A percentile compares a stretch with the other conserved stretches of the same genome.
Evolutionary conservation across 1,139 yeast species (phyloP).

Genomic region (Hyphopichia wangnamkhiaoensis): DNA sequence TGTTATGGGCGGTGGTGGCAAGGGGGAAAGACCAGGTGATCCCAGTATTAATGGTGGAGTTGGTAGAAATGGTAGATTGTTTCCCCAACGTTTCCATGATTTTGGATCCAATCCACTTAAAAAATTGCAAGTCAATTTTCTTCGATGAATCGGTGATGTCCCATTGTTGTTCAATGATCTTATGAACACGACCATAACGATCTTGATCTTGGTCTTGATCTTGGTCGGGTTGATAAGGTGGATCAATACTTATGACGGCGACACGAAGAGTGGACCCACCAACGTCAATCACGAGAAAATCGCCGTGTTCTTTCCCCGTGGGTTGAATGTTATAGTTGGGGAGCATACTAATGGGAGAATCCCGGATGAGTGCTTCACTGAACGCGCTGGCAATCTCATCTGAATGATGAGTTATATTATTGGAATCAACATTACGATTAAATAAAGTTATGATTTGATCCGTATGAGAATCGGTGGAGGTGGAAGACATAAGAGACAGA

Average conservation of each 20-base stretch:
- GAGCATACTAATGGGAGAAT: constrained; percentile 44
- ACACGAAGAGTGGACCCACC: constrained; percentile 59
- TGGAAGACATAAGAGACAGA: no score
- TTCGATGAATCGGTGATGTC: constrained; percentile 40
- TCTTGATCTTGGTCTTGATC: constrained; percentile 9
- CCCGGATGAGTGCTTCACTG: constrained; percentile 28
- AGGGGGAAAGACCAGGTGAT: constrained; percentile 65
- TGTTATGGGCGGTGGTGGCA: constrained; percentile 42
- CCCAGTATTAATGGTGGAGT: constrained; percentile 38
- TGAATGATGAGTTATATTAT: constrained; percentile 15
- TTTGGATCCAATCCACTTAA: constrained; percentile 39
- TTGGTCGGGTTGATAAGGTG: constrained; percentile 10
- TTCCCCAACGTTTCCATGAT: constrained; percentile 29
- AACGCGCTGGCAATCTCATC: constrained; percentile 22
- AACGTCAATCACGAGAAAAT: constrained; percentile 49
- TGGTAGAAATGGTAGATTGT: constrained; percentile 24
- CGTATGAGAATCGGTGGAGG: no score
- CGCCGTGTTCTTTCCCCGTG: constrained; percentile 45
- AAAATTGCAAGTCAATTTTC: constrained; percentile 38
- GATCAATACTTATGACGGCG: constrained; percentile 42
- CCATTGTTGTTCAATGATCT: constrained; percentile 43
- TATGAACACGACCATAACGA: constrained; percentile 24
- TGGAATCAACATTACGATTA: constrained; percentile 11
- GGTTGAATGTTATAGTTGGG: constrained; percentile 47
- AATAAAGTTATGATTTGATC: constrained; percentile 7